These are phyloP conservation scores for Bocquillonia castaneifolia DNA, from an alignment of 441 rosid species.

Conservation along the genomic window DNA sequence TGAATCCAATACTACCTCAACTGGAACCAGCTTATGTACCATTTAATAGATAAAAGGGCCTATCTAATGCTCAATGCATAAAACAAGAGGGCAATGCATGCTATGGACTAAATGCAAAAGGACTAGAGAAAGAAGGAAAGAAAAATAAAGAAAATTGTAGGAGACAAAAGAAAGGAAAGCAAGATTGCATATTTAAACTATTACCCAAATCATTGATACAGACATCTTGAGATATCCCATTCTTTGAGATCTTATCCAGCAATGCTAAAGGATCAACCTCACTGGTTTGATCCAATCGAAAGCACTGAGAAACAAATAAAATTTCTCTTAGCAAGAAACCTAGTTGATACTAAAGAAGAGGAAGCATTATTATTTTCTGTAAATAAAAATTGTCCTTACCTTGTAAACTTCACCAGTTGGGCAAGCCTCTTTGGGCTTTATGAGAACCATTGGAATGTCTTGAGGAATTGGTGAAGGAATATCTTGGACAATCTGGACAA, in stretches of 20 bases:
- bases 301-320: conserved; percentile 43
- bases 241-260: conserved; percentile 65
- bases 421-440: conserved; percentile 86
- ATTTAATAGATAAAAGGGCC: neutral
- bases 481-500: conserved; percentile 73
- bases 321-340: conserved; percentile 12
- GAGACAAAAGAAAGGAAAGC: neutral
- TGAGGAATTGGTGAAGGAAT: conserved; percentile 62
- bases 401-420: conserved; percentile 92
- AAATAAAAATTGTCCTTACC: conserved; percentile 35
- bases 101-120: neutral
- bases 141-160: neutral
- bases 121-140: neutral
- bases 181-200: conserved; percentile 16
- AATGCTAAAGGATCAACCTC: conserved; percentile 59
- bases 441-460: conserved; percentile 74
- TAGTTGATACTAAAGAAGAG: neutral
- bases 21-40: neutral
- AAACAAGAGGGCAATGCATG: neutral
- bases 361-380: neutral
- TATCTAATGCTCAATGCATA: conserved; percentile 11
- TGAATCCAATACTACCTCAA: neutral
- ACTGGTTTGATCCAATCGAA: conserved; percentile 65
- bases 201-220: conserved; percentile 93
- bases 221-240: conserved; percentile 77